These are phyloP conservation scores for Didymella segeticola DNA, from an alignment of 2,329 filamentous ascomycete species.

Conservation along the genomic window DNA sequence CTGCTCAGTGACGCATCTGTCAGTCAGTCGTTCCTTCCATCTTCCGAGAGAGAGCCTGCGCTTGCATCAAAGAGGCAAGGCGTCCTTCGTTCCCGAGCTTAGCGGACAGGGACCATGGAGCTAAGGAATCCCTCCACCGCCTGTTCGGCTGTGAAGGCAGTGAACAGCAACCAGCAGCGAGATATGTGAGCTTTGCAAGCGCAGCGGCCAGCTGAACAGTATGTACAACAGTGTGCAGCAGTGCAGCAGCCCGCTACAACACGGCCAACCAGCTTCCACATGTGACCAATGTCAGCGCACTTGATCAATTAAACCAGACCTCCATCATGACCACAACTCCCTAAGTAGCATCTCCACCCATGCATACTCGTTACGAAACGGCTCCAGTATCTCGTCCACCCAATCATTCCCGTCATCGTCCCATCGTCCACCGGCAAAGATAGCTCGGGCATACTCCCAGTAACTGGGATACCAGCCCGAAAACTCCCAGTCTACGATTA, in stretches of 20 bases:
- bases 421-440: constrained; percentile 43
- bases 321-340: constrained; percentile 24
- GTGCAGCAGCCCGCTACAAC: too few species aligned
- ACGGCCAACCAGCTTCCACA: too few species aligned
- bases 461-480: constrained; percentile 51
- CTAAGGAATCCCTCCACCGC: constrained; percentile 8
- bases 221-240: too few species aligned
- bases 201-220: too few species aligned
- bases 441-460: constrained; percentile 51
- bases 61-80: constrained; percentile 6
- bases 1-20: constrained; percentile 17
- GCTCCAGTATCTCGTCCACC: constrained; percentile 39
- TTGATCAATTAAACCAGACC: too few species aligned
- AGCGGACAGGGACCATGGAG: background rate
- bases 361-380: constrained; percentile 40
- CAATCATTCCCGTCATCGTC: constrained; percentile 46
- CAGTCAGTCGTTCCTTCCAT: constrained; percentile 2
- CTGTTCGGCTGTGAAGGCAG: constrained; percentile 1
- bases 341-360: constrained; percentile 33
- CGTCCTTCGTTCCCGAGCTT: constrained; percentile 4
- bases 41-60: background rate
- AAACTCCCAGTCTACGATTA: constrained; percentile 53
- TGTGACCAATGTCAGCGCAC: too few species aligned
- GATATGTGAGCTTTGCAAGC: too few species aligned
- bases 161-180: background rate